These are phyloP conservation scores for Hygrocybe coccinea DNA, from an alignment of 768 basidiomycete species.

Conservation along the genomic window DNA sequence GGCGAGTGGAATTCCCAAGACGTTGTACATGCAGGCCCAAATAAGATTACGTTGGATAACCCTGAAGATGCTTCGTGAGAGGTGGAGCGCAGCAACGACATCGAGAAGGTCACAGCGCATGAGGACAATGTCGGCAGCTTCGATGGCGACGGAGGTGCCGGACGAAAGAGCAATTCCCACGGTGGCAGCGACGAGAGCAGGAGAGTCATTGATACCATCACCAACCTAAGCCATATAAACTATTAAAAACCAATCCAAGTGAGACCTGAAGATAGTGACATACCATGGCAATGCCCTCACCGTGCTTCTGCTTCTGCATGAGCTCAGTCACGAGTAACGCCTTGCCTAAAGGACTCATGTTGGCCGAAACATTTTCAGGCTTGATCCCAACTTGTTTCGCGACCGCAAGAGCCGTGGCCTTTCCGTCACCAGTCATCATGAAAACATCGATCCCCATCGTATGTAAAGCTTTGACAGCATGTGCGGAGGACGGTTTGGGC, in stretches of 20 bases:
- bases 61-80: slow-evolving; percentile 81
- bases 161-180: slow-evolving; percentile 96
- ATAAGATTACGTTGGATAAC: slow-evolving; percentile 90
- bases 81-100: slow-evolving; percentile 92
- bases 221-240: slow-evolving; percentile 60
- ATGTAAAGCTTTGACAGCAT: slow-evolving; percentile 76
- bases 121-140: slow-evolving; percentile 96
- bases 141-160: slow-evolving; percentile 95
- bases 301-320: slow-evolving; percentile 62
- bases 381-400: slow-evolving; percentile 87
- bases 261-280: slow-evolving; percentile 22
- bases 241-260: neutral
- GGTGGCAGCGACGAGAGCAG: slow-evolving; percentile 91
- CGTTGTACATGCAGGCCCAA: slow-evolving; percentile 95
- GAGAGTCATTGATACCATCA: slow-evolving; percentile 98
- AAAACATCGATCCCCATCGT: slow-evolving; percentile 89
- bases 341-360: slow-evolving; percentile 95
- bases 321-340: slow-evolving; percentile 78
- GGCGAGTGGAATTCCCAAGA: slow-evolving; percentile 91
- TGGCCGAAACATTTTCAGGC: slow-evolving; percentile 80
- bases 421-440: slow-evolving; percentile 93
- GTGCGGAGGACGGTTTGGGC: slow-evolving; percentile 78
- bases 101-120: slow-evolving; percentile 97
- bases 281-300: slow-evolving; percentile 87
- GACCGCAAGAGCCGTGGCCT: slow-evolving; percentile 79